A percentile compares a stretch with the other conserved stretches of the same genome.
Evolutionary conservation across 202 grass and related monocot species (phyloP).

Genomic region (Setaria viridis): DNA sequence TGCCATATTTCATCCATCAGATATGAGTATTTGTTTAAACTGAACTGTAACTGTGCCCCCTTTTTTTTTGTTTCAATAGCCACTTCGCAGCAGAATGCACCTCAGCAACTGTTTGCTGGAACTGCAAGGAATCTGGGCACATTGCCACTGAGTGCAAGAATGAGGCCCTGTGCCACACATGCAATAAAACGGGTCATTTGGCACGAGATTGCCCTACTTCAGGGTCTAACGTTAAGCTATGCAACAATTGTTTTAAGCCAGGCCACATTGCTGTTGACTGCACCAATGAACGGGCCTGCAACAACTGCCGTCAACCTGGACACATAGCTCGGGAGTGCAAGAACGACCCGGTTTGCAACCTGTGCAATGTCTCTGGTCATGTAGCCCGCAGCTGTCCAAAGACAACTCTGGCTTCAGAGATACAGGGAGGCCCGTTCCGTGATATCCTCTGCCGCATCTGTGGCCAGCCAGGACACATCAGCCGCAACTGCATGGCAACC

Average conservation of each 20-base stretch:
- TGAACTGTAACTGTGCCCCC: not conserved
- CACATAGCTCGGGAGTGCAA: conserved; percentile 90
- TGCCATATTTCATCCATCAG: conserved; percentile 32
- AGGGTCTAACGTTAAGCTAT: conserved; percentile 62
- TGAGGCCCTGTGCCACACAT: conserved; percentile 76
- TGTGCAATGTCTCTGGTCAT: conserved; percentile 90
- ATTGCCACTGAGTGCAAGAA: conserved; percentile 86
- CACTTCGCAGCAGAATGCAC: conserved; percentile 86
- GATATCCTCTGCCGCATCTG: conserved; percentile 74
- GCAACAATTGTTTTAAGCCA: conserved; percentile 87
- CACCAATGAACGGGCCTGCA: conserved; percentile 86
- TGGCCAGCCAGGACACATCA: conserved; percentile 75
- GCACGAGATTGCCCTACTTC: conserved; percentile 73
- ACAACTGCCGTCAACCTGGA: conserved; percentile 86
- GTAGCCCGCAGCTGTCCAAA: conserved; percentile 77
- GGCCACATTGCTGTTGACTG: conserved; percentile 85
- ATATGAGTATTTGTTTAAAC: conserved; percentile 13
- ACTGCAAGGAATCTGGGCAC: conserved; percentile 86
- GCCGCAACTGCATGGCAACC: conserved; percentile 66
- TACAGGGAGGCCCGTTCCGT: conserved; percentile 57
- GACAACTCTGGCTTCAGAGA: conserved; percentile 65
- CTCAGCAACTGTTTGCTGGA: conserved; percentile 79
- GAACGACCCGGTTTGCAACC: conserved; percentile 84
- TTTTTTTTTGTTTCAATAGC: conserved; percentile 42
- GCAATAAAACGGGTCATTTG: conserved; percentile 84